Percentiles rank a stretch among this genome's conserved stretches.
phyloP scores from a whole-genome alignment of 2,329 filamentous ascomycete genomes.

The Fusarium stilboides region DNA sequence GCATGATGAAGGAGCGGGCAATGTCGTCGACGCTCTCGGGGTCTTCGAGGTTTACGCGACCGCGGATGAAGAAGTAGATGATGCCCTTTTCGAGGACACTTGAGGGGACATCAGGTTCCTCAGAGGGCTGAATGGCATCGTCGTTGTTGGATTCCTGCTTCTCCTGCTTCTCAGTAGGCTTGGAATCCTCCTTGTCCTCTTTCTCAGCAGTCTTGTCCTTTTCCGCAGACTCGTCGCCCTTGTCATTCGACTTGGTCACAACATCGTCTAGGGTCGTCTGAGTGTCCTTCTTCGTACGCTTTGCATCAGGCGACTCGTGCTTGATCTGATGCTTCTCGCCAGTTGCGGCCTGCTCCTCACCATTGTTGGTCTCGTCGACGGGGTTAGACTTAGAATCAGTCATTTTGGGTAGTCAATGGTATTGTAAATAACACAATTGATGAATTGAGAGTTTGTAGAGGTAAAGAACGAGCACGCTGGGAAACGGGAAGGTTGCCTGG shows the following conservation, averaged over 20 bases:
- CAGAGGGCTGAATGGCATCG: slow-evolving; percentile 38
- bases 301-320: slow-evolving; percentile 47
- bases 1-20: slow-evolving; percentile 83
- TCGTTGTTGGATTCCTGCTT: slow-evolving; percentile 22
- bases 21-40: slow-evolving; percentile 80
- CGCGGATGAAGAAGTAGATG: slow-evolving; percentile 91
- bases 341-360: slow-evolving; percentile 22
- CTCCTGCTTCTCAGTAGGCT: slow-evolving; percentile 17
- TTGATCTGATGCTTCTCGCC: slow-evolving; percentile 52
- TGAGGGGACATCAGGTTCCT: slow-evolving; percentile 57
- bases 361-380: slow-evolving; percentile 23
- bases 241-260: slow-evolving; percentile 14
- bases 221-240: neutral
- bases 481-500: neutral
- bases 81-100: slow-evolving; percentile 87
- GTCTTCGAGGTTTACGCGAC: slow-evolving; percentile 80
- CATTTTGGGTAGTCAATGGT: slow-evolving; percentile 26
- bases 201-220: slow-evolving; percentile 7
- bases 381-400: slow-evolving; percentile 18
- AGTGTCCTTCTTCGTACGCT: slow-evolving; percentile 47
- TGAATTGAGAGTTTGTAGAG: neutral
- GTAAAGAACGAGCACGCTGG: neutral
- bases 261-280: slow-evolving; percentile 46
- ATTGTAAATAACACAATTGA: neutral
- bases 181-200: slow-evolving; percentile 10